Evolutionary conservation across 179 eudicot genomes (phyloP), one percentile per base, ranked within the genome.

Genomic region (Gypsophila paniculata): DNA sequence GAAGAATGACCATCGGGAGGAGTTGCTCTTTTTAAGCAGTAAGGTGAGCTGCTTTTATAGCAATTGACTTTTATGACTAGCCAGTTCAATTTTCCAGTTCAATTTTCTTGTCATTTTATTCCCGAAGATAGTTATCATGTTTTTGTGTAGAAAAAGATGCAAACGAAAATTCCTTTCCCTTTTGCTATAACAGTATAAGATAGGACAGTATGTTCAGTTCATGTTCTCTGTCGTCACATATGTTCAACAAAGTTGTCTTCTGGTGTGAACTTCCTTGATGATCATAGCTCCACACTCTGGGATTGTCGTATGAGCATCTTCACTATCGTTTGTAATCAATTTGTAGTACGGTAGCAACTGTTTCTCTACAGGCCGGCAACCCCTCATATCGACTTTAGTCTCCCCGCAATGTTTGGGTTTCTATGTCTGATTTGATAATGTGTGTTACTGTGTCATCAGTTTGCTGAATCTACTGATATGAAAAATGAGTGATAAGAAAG

Each of bases 1-100:
- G 99, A 95, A 90, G 86, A 95, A 95, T 76, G 97, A 90, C 6
- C 81, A 86, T 74, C 85, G 90, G n/a, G 96, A 95, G 80, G 99
- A 95, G 78, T 77, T 95, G 78, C 97, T 95, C 68, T 95, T 90
- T 71, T 79, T 92, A 66, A 93, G 97, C 70, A 88, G 75, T 70
- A 90, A 95, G 99, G 99, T 92, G 78, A 80, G 74, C 46, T 15
- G 8, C 68, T 68, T 57, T 53, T 60, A 48, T 29, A 29, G 34
- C 46, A 0, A 42, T 42, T 42, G n/a, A 11, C 68, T 68, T 55
- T 60, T 61, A 32, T 21, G 61, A 14, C 48, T 21, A 69, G 36
- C 34, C 62, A 18, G 32, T 23, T 11, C 52, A 46, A 25, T 32
- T 46, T 36, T 7, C 14, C 62, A 18, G 32, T 23, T 11, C 52